Conservation (phyloP, 2,329 filamentous ascomycete genomes). For the Arthrobotrys conoides region DNA sequence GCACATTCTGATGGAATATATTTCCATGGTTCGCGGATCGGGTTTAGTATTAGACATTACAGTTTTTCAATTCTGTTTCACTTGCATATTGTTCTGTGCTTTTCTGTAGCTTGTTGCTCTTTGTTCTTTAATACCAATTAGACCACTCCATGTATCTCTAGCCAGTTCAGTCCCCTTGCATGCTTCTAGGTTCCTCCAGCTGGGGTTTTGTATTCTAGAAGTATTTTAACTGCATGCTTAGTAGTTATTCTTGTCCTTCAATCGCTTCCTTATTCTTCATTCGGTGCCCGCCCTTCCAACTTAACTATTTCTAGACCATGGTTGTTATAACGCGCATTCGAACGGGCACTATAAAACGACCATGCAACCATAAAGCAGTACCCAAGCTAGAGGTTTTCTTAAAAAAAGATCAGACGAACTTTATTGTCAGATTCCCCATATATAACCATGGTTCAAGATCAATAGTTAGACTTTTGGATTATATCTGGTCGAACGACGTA, state of each 20-base stretch:
- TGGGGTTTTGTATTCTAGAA: conserved; percentile 8
- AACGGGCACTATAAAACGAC: background rate
- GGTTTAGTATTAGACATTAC: conserved; percentile 23
- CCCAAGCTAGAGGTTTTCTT: background rate
- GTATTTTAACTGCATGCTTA: background rate
- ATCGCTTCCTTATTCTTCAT: background rate
- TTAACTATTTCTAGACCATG: background rate
- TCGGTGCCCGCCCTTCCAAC: background rate
- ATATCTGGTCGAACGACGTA: too few relatives aligned
- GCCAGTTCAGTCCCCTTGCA: conserved; percentile 17
- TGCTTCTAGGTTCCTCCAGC: conserved; percentile 2
- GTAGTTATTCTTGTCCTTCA: background rate
- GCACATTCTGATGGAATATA: conserved; percentile 1
- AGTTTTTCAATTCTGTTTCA: conserved; percentile 1
- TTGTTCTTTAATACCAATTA: conserved; percentile 37
- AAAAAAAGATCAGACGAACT: background rate
- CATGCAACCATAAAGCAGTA: background rate
- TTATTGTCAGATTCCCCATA: background rate
- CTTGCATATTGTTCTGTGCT: conserved; percentile 28
- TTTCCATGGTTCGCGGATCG: conserved; percentile 7
- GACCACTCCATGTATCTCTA: conserved; percentile 19
- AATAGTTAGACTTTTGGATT: too few relatives aligned
- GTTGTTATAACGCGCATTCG: background rate
- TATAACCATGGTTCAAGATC: background rate
- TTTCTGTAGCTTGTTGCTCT: conserved; percentile 27